Percentiles rank a stretch among this genome's conserved stretches.
Evolutionary conservation across 306 rosid species (phyloP).

Genomic region (Cicer judaicum): DNA sequence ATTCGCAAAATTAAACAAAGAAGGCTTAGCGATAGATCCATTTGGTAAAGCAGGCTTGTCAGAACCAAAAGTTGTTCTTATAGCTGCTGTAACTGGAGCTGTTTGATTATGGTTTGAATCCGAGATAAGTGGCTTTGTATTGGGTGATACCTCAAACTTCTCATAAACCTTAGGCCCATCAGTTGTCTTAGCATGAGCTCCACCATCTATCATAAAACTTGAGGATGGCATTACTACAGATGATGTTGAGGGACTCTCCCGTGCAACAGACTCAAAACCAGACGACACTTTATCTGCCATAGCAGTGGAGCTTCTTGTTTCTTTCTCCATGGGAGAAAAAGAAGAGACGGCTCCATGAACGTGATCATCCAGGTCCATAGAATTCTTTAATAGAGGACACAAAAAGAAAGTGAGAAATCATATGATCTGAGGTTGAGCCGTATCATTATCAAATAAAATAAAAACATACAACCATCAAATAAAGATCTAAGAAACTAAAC

Average conservation of each 20-base stretch:
- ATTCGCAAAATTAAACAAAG: slow-evolving; percentile 41
- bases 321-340: slow-evolving; percentile 52
- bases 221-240: slow-evolving; percentile 45
- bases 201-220: slow-evolving; percentile 42
- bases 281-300: slow-evolving; percentile 44
- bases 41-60: slow-evolving; percentile 48
- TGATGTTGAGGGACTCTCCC: slow-evolving; percentile 48
- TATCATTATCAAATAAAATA: not conserved
- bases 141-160: slow-evolving; percentile 44
- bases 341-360: slow-evolving; percentile 52
- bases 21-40: slow-evolving; percentile 48
- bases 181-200: slow-evolving; percentile 39
- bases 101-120: slow-evolving; percentile 42
- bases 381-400: slow-evolving; percentile 54
- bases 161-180: slow-evolving; percentile 50
- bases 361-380: slow-evolving; percentile 77
- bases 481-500: slow-evolving; percentile 10
- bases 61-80: slow-evolving; percentile 48
- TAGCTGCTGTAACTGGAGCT: slow-evolving; percentile 16
- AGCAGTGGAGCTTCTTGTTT: slow-evolving; percentile 38
- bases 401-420: slow-evolving; percentile 29
- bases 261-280: slow-evolving; percentile 42
- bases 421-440: slow-evolving; percentile 1
- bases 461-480: slow-evolving; percentile 21
- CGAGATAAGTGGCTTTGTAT: slow-evolving; percentile 38